These are phyloP conservation scores for Cocos nucifera DNA, from an alignment of 176 grass and related monocot genomes.

Conservation along the genomic window DNA sequence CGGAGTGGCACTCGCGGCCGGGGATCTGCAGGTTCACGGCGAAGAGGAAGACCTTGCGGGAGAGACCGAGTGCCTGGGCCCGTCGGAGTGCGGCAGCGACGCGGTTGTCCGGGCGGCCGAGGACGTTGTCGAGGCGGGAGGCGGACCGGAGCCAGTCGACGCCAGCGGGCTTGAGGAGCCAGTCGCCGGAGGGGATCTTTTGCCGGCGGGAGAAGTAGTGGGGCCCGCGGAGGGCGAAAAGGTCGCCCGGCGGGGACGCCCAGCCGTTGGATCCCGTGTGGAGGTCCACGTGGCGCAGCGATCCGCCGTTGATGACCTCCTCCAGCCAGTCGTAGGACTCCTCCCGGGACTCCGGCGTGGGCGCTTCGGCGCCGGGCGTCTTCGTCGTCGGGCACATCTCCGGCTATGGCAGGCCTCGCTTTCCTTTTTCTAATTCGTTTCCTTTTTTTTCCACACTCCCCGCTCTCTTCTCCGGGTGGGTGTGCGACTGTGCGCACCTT, in stretches of 20 bases:
- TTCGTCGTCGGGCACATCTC: slow-evolving; percentile 5
- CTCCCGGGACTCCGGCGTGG: background rate
- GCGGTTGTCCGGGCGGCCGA: slow-evolving; percentile 60
- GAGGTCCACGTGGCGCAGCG: slow-evolving; percentile 9
- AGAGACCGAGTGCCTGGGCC: slow-evolving; percentile 38
- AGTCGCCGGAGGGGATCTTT: slow-evolving; percentile 46
- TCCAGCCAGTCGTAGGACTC: slow-evolving; percentile 2
- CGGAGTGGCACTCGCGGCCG: slow-evolving; percentile 75
- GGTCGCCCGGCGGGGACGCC: slow-evolving; percentile 81
- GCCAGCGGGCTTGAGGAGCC: slow-evolving; percentile 77
- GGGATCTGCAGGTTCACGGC: slow-evolving; percentile 95
- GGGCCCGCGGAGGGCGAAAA: slow-evolving; percentile 60
- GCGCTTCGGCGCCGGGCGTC: background rate
- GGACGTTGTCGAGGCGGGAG: slow-evolving; percentile 65
- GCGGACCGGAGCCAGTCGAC: slow-evolving; percentile 88
- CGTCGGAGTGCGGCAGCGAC: slow-evolving; percentile 52
- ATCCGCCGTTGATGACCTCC: slow-evolving; percentile 7
- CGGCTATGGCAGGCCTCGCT: background rate
- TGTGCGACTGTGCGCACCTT: no score
- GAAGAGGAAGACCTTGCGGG: slow-evolving; percentile 60
- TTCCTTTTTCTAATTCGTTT: no score
- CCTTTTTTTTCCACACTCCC: no score
- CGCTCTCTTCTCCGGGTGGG: no score
- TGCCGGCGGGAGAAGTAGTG: slow-evolving; percentile 45
- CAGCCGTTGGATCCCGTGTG: slow-evolving; percentile 28